Evolutionary conservation across 176 grass and related monocot species (phyloP).

Genomic region (Canna indica): DNA sequence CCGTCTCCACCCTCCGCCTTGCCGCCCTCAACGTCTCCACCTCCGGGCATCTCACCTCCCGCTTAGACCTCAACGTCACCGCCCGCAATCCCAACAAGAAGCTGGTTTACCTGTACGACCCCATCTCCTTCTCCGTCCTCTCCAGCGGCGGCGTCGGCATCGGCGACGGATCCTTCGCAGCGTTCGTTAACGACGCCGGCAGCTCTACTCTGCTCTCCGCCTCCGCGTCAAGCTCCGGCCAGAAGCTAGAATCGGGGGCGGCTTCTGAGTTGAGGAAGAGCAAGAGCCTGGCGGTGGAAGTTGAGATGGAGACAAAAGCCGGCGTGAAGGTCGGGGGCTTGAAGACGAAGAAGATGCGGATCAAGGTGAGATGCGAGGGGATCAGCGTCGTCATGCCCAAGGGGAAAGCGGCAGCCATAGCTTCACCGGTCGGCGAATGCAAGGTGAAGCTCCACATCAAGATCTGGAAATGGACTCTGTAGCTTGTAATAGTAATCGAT

Average conservation of each 20-base stretch:
- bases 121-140: constrained; percentile 47
- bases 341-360: constrained; percentile 70
- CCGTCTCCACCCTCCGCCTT: constrained; percentile 44
- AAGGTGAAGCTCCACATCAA: constrained; percentile 81
- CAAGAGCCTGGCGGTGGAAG: constrained; percentile 33
- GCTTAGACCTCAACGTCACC: constrained; percentile 56
- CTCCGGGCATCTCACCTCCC: constrained; percentile 21
- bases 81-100: constrained; percentile 88
- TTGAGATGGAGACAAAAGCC: constrained; percentile 83
- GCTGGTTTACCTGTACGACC: constrained; percentile 85
- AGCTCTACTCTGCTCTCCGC: constrained; percentile 63
- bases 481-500: neutral
- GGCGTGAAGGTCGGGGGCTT: constrained; percentile 55
- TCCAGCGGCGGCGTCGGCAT: constrained; percentile 56
- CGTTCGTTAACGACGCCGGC: constrained; percentile 46
- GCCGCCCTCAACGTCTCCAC: constrained; percentile 50
- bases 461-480: constrained; percentile 99
- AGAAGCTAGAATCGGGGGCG: constrained; percentile 51
- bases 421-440: constrained; percentile 25
- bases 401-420: constrained; percentile 24
- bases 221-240: constrained; percentile 38
- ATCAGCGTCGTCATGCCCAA: constrained; percentile 50
- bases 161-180: constrained; percentile 48
- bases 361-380: constrained; percentile 66
- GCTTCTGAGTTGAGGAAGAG: constrained; percentile 65